Evolutionary conservation across 2,329 filamentous ascomycete genomes (phyloP), one percentile per base, ranked within the genome.

Genomic region (Aspergillus hiratsukae): DNA sequence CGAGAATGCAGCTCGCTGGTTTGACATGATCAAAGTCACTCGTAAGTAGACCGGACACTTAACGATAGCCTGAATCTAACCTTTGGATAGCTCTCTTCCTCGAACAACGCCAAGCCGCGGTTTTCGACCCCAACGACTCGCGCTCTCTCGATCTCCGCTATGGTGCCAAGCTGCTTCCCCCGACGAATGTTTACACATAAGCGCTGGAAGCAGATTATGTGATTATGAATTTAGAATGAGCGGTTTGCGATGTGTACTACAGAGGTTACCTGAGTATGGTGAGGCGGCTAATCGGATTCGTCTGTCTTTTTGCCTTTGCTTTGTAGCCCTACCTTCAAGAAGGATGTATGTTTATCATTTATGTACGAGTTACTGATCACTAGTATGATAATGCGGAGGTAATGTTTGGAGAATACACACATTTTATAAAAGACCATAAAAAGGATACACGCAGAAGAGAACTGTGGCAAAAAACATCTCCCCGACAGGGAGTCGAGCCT

Each of bases 121-220:
- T 67, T 19, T 76, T 76, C 56, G 72, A 77, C 58, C 66, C 71
- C 0, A 64, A 61, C 35, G 69, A 78, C 55, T 75, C 71, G 19
- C 74, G 75, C 51, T 78, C 74, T 3, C 62, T 78, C 23, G 75
- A 78, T 58, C 66, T 76, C 10, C 71, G 69, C 54, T 73, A 75
- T 54, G 69, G 71, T 40, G 68, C 73, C 9, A 69, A 67, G 54
- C 61, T 75, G 21, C 65, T 75, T 3, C 65, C 69, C 29, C 69
- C 67, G 23, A 58, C 59, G 17, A 65, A 63, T 52, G 58, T 62
- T 46, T 67, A 65, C 54, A 53, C 61, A 27, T 67, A 57, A 41
- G 35, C 49, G 28, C 48, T 49, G 48, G 31, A 54, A 57, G 46
- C 46, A 25, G 21, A 57, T 40, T n/a, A 50, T 43, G 37, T 43